phyloP scores from a whole-genome alignment of 805 yeast species.

The Suhomyces vadensis region DNA sequence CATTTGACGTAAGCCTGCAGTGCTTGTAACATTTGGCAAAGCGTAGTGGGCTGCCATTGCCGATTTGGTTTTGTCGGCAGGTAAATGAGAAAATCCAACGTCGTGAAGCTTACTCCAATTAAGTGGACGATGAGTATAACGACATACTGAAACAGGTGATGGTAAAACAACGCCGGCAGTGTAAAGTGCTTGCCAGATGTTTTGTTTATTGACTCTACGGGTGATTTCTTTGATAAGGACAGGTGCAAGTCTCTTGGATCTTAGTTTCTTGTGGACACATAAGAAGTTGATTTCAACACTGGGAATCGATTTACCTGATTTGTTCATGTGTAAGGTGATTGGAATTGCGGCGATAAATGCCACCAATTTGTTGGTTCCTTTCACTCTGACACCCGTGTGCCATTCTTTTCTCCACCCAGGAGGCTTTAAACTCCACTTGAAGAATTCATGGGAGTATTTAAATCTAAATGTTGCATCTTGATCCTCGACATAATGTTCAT shows the following conservation, averaged over 20 bases:
- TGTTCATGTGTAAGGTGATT: constrained; percentile 60
- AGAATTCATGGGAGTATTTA: constrained; percentile 78
- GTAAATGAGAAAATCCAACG: constrained; percentile 85
- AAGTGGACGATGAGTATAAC: constrained; percentile 91
- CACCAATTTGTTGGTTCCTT: constrained; percentile 70
- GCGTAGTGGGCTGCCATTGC: constrained; percentile 64
- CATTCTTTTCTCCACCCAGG: constrained; percentile 92
- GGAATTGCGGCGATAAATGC: constrained; percentile 95
- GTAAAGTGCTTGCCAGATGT: constrained; percentile 94
- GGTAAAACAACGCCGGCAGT: constrained; percentile 93
- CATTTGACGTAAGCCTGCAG: constrained; percentile 61
- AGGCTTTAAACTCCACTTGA: constrained; percentile 90
- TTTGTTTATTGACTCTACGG: constrained; percentile 78
- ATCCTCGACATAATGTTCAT: constrained; percentile 94
- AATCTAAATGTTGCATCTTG: constrained; percentile 89
- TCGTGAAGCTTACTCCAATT: constrained; percentile 89
- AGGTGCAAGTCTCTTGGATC: constrained; percentile 94
- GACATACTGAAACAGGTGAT: constrained; percentile 83
- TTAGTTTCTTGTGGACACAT: constrained; percentile 89
- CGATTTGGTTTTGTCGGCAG: constrained; percentile 64
- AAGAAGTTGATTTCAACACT: constrained; percentile 91
- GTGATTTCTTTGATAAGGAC: constrained; percentile 92
- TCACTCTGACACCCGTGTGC: constrained; percentile 92
- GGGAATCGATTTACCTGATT: constrained; percentile 44
- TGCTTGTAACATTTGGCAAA: constrained; percentile 51